Percentiles rank a stretch among this genome's conserved stretches.
Evolutionary conservation across 208 protist species (phyloP).

Genomic region (Angomonas ambiguus): DNA sequence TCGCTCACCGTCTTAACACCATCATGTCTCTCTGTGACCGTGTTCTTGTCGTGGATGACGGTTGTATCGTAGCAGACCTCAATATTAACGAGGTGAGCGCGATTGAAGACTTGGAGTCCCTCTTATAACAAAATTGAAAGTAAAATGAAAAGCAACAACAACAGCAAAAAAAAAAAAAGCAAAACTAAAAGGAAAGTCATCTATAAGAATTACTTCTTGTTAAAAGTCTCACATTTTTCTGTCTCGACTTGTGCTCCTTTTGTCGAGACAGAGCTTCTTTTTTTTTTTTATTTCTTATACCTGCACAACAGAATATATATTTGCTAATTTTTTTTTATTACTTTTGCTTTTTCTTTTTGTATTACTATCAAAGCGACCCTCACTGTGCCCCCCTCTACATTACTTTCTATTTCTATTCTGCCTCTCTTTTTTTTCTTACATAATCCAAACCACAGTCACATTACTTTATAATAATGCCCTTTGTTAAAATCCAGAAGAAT

Average conservation of each 20-base stretch:
- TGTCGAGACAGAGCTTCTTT: background rate
- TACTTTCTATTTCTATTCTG: conserved; percentile 6
- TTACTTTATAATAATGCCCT: conserved; percentile 47
- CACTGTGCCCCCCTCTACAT: background rate
- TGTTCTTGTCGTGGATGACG: conserved; percentile 80
- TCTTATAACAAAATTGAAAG: conserved; percentile 22
- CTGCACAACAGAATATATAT: background rate
- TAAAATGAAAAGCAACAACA: background rate
- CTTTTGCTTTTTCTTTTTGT: conserved; percentile 14
- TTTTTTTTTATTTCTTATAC: background rate
- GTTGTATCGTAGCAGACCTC: conserved; percentile 38
- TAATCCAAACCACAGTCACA: too few species aligned
- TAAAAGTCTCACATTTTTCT: background rate
- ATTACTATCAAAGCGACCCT: too few species aligned
- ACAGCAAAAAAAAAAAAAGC: background rate
- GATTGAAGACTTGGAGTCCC: conserved; percentile 49
- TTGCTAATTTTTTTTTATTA: conserved; percentile 3
- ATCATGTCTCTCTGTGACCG: conserved; percentile 90
- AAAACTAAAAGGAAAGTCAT: background rate
- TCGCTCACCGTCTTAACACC: conserved; percentile 96
- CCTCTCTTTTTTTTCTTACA: conserved; percentile 7
- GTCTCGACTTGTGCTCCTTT: background rate
- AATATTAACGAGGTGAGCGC: conserved; percentile 36
- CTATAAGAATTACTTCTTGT: background rate
- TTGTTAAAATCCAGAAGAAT: conserved; percentile 90